A percentile compares a stretch with the other conserved stretches of the same genome.
Conservation (phyloP, 2,329 filamentous ascomycete species). For the Aspergillus alliaceus region DNA sequence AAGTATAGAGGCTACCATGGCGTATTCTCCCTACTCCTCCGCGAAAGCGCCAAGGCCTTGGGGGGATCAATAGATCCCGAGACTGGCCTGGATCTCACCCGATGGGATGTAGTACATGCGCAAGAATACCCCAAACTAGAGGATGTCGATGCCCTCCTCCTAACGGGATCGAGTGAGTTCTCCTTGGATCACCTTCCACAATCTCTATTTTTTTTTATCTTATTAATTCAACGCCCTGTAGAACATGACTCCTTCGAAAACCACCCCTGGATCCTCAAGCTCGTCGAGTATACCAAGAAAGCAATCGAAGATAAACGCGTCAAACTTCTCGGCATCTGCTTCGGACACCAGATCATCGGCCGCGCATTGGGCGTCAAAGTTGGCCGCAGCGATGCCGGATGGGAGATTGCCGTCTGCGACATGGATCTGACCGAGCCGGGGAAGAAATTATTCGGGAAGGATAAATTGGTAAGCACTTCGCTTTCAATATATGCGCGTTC, state of each 20-base stretch:
- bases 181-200: too few relatives aligned
- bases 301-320: conserved; percentile 63
- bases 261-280: conserved; percentile 71
- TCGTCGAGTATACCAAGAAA: conserved; percentile 67
- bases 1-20: conserved; percentile 73
- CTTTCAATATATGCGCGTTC: neutral
- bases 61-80: conserved; percentile 36
- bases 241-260: conserved; percentile 73
- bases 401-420: conserved; percentile 77
- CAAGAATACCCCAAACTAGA: conserved; percentile 70
- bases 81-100: conserved; percentile 57
- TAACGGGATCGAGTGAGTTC: conserved; percentile 67
- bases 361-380: conserved; percentile 70
- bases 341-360: conserved; percentile 82
- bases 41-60: conserved; percentile 53
- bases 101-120: conserved; percentile 69
- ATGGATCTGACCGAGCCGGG: conserved; percentile 69
- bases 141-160: conserved; percentile 75
- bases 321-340: conserved; percentile 77
- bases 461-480: conserved; percentile 55
- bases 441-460: conserved; percentile 67
- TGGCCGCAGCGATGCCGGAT: conserved; percentile 65
- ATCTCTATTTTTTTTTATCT: neutral
- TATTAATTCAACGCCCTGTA: conserved; percentile 28
- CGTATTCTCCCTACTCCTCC: conserved; percentile 64